phyloP scores from a whole-genome alignment of 352 stramenopile genomes.

The Phytopythium mirpurense region DNA sequence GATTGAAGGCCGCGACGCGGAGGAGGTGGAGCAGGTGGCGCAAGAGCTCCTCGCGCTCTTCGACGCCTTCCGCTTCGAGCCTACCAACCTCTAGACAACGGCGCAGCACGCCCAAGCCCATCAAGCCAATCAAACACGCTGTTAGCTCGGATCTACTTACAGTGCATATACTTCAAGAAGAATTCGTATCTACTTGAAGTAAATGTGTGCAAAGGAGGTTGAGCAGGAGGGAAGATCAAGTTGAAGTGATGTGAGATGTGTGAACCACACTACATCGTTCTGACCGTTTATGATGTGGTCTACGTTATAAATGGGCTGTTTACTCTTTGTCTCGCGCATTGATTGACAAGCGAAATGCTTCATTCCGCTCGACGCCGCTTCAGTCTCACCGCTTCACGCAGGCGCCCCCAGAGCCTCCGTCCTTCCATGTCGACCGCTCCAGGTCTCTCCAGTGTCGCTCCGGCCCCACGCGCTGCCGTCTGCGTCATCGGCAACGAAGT shows the following conservation, averaged over 20 bases:
- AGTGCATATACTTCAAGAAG: too few relatives aligned
- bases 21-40: slow-evolving; percentile 53
- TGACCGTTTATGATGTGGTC: background rate
- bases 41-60: slow-evolving; percentile 32
- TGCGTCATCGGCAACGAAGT: slow-evolving; percentile 70
- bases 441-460: background rate
- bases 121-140: too few relatives aligned
- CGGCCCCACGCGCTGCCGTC: slow-evolving; percentile 37
- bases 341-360: slow-evolving; percentile 1
- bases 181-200: too few relatives aligned
- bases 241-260: too few relatives aligned
- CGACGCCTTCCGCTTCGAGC: slow-evolving; percentile 12
- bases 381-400: background rate
- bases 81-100: background rate
- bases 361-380: background rate
- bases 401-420: background rate
- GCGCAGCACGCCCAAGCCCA: too few relatives aligned
- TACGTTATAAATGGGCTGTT: background rate
- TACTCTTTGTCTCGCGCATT: too few relatives aligned
- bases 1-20: slow-evolving; percentile 48
- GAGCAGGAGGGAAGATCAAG: too few relatives aligned
- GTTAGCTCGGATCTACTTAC: too few relatives aligned
- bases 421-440: background rate
- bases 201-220: too few relatives aligned
- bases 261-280: slow-evolving; percentile 1